Evolutionary conservation across 2,329 filamentous ascomycete species (phyloP).

Genomic region (Ramichloridium luteum): DNA sequence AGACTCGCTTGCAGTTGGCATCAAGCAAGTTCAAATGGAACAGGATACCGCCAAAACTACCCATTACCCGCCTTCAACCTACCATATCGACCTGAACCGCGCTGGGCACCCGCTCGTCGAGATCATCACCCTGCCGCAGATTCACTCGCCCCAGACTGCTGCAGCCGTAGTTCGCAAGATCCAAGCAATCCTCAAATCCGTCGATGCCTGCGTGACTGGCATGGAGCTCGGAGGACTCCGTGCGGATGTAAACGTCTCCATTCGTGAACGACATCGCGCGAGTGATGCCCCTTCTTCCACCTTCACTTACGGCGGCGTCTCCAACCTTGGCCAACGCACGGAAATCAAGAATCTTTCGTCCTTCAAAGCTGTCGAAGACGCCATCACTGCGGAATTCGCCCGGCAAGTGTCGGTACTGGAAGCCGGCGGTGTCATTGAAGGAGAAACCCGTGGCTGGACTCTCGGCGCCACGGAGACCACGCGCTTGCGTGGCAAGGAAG

Average conservation of each 20-base stretch:
- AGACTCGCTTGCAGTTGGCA: constrained; percentile 59
- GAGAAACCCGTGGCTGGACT: constrained; percentile 89
- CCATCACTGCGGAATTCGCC: constrained; percentile 80
- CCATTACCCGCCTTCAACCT: constrained; percentile 57
- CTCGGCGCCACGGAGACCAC: constrained; percentile 72
- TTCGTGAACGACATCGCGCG: constrained; percentile 46
- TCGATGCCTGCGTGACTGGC: constrained; percentile 75
- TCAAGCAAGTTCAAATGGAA: constrained; percentile 92
- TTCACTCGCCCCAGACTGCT: constrained; percentile 76
- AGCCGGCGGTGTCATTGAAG: constrained; percentile 58
- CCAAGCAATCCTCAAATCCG: constrained; percentile 63
- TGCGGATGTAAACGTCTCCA: constrained; percentile 91
- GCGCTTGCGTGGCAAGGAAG: constrained; percentile 79
- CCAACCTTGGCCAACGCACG: constrained; percentile 67
- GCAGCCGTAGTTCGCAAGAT: constrained; percentile 83
- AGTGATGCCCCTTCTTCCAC: constrained; percentile 26
- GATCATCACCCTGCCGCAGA: constrained; percentile 83
- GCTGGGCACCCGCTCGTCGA: constrained; percentile 85
- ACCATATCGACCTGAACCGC: constrained; percentile 87
- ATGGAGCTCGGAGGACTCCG: constrained; percentile 89
- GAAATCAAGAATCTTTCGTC: constrained; percentile 97
- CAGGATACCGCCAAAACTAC: constrained; percentile 95
- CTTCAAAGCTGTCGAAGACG: constrained; percentile 89
- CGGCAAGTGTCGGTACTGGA: constrained; percentile 75
- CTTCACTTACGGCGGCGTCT: constrained; percentile 44